Conservation (phyloP, 2,329 filamentous ascomycete species). For the Diplocarpon rosae region DNA sequence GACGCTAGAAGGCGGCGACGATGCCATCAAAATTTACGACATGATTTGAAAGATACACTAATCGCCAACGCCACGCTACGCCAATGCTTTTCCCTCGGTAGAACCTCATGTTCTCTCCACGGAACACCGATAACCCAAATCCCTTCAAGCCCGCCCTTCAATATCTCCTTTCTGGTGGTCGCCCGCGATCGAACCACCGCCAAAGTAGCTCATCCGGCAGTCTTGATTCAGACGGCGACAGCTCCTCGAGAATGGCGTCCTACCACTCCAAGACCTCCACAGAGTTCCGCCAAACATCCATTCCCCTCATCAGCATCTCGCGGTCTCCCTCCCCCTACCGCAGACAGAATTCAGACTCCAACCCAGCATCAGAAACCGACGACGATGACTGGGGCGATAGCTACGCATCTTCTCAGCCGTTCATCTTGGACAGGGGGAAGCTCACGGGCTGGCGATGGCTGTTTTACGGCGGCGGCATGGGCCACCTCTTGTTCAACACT, state of each 20-base stretch:
- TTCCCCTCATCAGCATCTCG: conserved; percentile 35
- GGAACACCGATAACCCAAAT: conserved; percentile 24
- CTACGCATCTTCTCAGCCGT: conserved; percentile 29
- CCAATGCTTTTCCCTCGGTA: too few relatives aligned
- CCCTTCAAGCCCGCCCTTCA: conserved; percentile 30
- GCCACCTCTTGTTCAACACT: conserved; percentile 36
- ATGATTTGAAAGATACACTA: too few relatives aligned
- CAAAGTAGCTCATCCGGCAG: conserved; percentile 20
- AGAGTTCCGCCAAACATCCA: conserved; percentile 28
- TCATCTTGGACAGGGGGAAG: conserved; percentile 18
- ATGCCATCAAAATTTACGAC: too few relatives aligned
- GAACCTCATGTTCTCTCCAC: conserved; percentile 22
- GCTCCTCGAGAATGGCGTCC: conserved; percentile 18
- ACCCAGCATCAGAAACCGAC: conserved; percentile 32
- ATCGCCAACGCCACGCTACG: too few relatives aligned
- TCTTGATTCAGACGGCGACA: conserved; percentile 19
- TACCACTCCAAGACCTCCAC: conserved; percentile 15
- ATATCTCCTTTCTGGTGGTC: conserved; percentile 25
- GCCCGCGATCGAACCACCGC: conserved; percentile 15
- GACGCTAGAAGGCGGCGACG: too few relatives aligned
- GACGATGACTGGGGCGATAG: conserved; percentile 32
- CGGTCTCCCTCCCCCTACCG: conserved; percentile 35
- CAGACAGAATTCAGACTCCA: conserved; percentile 32
- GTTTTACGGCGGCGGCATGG: conserved; percentile 33
- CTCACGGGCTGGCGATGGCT: conserved; percentile 27